A percentile compares a stretch with the other conserved stretches of the same genome.
Evolutionary conservation across 1,284 basidiomycete genomes (phyloP).

Genomic region (Heimioporus retisporus): DNA sequence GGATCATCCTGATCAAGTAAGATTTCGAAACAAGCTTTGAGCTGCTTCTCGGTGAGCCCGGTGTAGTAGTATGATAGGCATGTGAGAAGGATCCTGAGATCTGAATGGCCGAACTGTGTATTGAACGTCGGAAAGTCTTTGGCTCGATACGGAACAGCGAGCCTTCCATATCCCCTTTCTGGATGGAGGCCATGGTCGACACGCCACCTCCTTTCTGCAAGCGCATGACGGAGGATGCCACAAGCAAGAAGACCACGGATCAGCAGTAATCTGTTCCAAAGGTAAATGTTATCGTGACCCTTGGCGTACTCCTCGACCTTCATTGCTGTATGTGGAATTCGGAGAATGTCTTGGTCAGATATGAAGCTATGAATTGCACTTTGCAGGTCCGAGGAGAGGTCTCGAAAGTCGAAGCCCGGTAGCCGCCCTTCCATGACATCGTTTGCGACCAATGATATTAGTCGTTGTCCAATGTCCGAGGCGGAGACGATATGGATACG

Average conservation of each 20-base stretch:
- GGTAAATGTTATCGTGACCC: too few relatives aligned
- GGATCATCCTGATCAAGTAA: slow-evolving; percentile 56
- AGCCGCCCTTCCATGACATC: too few relatives aligned
- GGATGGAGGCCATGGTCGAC: slow-evolving; percentile 63
- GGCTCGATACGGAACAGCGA: slow-evolving; percentile 62
- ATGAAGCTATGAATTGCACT: too few relatives aligned
- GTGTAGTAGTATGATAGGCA: slow-evolving; percentile 50
- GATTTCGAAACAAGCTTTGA: slow-evolving; percentile 49
- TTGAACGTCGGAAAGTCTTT: slow-evolving; percentile 58
- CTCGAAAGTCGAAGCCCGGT: too few relatives aligned
- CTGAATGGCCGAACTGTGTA: slow-evolving; percentile 67
- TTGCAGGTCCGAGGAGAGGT: too few relatives aligned
- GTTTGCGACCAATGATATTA: slow-evolving; percentile 28
- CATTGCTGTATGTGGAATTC: too few relatives aligned
- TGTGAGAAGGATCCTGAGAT: slow-evolving; percentile 52
- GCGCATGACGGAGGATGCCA: slow-evolving; percentile 50
- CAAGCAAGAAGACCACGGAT: slow-evolving; percentile 54
- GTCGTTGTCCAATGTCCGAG: slow-evolving; percentile 19
- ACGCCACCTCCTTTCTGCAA: slow-evolving; percentile 55
- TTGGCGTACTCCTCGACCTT: too few relatives aligned
- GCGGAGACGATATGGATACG: slow-evolving; percentile 43
- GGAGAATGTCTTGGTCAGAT: too few relatives aligned
- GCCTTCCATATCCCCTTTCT: slow-evolving; percentile 53
- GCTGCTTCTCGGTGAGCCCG: slow-evolving; percentile 51
- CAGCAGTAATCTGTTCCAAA: slow-evolving; percentile 43